Base-by-base conservation (phyloP, 768 basidiomycete species). In the Boletellus sp. region DNA sequence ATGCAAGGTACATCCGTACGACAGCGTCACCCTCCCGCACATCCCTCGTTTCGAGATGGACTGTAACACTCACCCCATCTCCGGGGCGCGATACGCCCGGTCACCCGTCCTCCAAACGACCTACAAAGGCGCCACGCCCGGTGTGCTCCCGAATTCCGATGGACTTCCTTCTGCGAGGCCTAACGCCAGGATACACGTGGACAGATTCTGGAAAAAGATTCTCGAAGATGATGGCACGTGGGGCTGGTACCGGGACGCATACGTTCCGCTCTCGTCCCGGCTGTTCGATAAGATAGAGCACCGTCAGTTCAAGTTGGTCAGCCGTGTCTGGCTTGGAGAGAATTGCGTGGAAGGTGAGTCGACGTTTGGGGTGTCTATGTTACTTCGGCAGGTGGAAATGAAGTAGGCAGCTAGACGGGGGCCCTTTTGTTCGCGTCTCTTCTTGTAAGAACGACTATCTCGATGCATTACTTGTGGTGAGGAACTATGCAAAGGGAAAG, bases 241-340 rank as follows among this genome's bases (percentile, higher is more conserved):
- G 46, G 69, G 65, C 32, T 72, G 69, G 70, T 59, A 52, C 28
- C 58, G 72, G 53, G 66, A 70, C 37, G 69, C 74, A 52, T 77
- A 72, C 68, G 66, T 78, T 9, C 79, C 79, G 0, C 63, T 81
- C 24, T 77, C 78, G 7, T 67, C 74, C 7, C 52, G 61, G n/a
- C 51, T 80, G 20, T 79, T 81, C 51, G 62, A 67, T 22, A 75
- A 73, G 63, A 65, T 67, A 45, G 78, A 79, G 52, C 75, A 74
- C 39, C 65, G 74, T 16, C 58, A 64, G 38, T 80, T 80, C 56
- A 60, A 59, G 32, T 48, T 80, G 17, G 57, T 62, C 3, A 69
- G 71, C 13, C 58, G 58, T n/a, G 64, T 76, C 9, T 70, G 69
- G 62, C 58, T 78, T 35, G 60, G 62, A 35, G 62, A 63, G 36